Conservation (phyloP, 163 green algal genomes). For the Scenedesmus sp. region DNA sequence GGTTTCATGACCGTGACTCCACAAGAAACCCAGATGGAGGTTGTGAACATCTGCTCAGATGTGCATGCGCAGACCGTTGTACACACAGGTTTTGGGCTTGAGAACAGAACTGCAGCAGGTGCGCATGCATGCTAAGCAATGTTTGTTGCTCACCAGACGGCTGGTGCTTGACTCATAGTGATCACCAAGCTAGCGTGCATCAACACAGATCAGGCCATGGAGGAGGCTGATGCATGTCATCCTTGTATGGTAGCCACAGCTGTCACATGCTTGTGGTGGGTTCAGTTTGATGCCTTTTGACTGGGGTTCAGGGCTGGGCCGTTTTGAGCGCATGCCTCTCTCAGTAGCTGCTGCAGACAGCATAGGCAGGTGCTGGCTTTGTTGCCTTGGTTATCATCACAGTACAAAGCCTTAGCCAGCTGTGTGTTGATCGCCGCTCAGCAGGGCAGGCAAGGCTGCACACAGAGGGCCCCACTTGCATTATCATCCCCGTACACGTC, state of each 20-base stretch:
- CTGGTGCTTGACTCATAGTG: background rate
- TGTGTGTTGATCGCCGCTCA: too few species aligned
- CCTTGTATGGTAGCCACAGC: background rate
- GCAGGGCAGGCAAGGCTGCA: too few species aligned
- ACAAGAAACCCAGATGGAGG: too few species aligned
- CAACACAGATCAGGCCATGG: background rate
- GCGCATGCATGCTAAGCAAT: background rate
- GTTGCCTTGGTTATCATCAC: too few species aligned
- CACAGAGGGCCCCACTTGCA: too few species aligned
- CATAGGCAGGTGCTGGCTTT: too few species aligned
- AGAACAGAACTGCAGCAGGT: background rate
- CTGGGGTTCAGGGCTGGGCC: background rate
- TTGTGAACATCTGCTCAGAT: too few species aligned
- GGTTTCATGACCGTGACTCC: background rate
- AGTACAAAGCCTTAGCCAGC: too few species aligned
- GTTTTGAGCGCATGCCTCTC: background rate
- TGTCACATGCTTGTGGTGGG: background rate
- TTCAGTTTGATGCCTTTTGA: background rate
- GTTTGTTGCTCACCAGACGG: background rate
- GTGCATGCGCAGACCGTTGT: too few species aligned
- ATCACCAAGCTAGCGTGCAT: background rate
- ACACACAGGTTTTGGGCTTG: background rate
- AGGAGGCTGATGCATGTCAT: background rate
- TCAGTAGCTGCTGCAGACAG: too few species aligned
- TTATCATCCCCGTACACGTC: too few species aligned